Evolutionary conservation across 1,139 yeast genomes (phyloP).

Genomic region (Saccharomyces hybrid): DNA sequence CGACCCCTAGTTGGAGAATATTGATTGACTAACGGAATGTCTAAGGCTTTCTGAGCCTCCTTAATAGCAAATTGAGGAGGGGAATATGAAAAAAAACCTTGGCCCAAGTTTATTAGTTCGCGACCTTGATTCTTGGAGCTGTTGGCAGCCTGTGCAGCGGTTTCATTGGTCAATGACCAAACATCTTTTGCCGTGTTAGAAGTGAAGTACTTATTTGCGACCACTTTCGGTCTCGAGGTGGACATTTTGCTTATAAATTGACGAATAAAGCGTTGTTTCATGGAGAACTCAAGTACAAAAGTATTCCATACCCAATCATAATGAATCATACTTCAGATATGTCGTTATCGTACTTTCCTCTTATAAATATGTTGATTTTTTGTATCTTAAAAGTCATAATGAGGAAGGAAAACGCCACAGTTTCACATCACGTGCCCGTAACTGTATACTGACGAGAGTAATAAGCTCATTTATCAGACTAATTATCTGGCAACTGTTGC

Average conservation of each 20-base stretch:
- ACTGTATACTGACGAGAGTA: too few relatives aligned
- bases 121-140: slow-evolving; percentile 48
- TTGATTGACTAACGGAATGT: slow-evolving; percentile 70
- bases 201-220: slow-evolving; percentile 54
- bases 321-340: background rate
- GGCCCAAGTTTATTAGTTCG: slow-evolving; percentile 83
- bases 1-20: slow-evolving; percentile 90
- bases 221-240: slow-evolving; percentile 10
- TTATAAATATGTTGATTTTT: too few relatives aligned
- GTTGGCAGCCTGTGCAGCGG: slow-evolving; percentile 79
- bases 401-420: too few relatives aligned
- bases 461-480: too few relatives aligned
- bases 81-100: slow-evolving; percentile 91
- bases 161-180: slow-evolving; percentile 90
- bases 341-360: background rate
- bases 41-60: slow-evolving; percentile 74
- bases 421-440: too few relatives aligned
- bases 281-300: background rate
- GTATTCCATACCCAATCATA: background rate
- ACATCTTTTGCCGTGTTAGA: slow-evolving; percentile 61
- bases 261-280: background rate
- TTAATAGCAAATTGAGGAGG: slow-evolving; percentile 86
- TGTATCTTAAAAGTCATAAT: too few relatives aligned
- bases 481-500: too few relatives aligned
- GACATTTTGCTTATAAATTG: background rate